A percentile compares a stretch with the other conserved stretches of the same genome.
Evolutionary conservation across 2,329 filamentous ascomycete genomes (phyloP).

Genomic region (Arthrinium puccinioides): DNA sequence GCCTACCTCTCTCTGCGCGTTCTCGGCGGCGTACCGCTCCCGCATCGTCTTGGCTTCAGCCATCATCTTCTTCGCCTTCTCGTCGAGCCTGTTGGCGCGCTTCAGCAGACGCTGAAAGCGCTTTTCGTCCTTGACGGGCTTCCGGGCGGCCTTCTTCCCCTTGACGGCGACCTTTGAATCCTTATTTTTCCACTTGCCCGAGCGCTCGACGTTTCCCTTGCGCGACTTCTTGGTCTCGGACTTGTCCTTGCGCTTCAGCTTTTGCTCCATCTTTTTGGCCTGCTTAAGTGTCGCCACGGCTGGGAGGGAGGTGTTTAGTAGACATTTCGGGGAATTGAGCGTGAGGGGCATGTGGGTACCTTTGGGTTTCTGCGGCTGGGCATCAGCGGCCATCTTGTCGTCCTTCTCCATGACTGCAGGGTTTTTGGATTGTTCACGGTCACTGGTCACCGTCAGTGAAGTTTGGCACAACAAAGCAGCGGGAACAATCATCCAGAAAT

Average conservation of each 20-base stretch:
- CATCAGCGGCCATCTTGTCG: no score
- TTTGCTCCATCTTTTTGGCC: no score
- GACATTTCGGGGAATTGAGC: no score
- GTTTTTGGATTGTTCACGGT: no score
- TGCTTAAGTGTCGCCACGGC: no score
- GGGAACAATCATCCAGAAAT: no score
- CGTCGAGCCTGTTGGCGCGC: conserved; percentile 33
- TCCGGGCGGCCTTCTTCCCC: conserved; percentile 20
- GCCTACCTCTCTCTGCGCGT: conserved; percentile 17
- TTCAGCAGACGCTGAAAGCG: conserved; percentile 27
- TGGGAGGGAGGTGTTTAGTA: no score
- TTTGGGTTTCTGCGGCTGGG: no score
- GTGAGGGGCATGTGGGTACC: no score
- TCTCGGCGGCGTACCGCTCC: conserved; percentile 18
- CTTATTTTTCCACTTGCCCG: conserved; percentile 25
- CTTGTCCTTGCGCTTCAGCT: conserved; percentile 28
- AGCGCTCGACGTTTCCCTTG: conserved; percentile 24
- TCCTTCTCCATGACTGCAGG: no score
- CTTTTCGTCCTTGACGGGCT: conserved; percentile 28
- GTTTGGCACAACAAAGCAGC: no score
- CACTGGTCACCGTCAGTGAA: no score
- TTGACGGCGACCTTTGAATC: conserved; percentile 23
- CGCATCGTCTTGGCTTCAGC: conserved; percentile 29
- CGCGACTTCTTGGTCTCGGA: conserved; percentile 30
- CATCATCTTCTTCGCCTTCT: conserved; percentile 31